phyloP scores from a whole-genome alignment of 495 filamentous ascomycete species.

The Aspergillus homomorphus region DNA sequence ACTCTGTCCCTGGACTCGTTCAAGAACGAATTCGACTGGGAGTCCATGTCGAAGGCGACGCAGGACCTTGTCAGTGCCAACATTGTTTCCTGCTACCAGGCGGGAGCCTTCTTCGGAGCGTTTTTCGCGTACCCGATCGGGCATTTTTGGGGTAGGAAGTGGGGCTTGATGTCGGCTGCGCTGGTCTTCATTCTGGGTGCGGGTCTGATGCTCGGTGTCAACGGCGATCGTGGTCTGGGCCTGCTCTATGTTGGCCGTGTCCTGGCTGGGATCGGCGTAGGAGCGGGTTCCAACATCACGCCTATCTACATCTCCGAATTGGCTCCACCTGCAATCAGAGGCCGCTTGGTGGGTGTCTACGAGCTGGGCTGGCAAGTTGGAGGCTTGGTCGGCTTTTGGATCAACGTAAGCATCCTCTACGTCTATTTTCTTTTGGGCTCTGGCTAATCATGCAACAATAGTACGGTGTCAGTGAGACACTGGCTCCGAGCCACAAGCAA shows the following conservation, averaged over 20 bases:
- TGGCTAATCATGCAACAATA: slow-evolving; percentile 11
- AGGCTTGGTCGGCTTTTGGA: slow-evolving; percentile 72
- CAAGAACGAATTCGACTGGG: slow-evolving; percentile 57
- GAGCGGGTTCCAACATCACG: slow-evolving; percentile 72
- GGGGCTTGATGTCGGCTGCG: slow-evolving; percentile 48
- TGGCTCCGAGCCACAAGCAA: slow-evolving; percentile 38
- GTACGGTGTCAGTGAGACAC: slow-evolving; percentile 40
- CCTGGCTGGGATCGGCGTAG: slow-evolving; percentile 69
- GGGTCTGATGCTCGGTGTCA: slow-evolving; percentile 61
- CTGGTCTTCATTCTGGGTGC: slow-evolving; percentile 62
- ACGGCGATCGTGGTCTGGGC: slow-evolving; percentile 54
- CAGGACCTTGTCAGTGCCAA: slow-evolving; percentile 59
- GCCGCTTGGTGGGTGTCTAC: slow-evolving; percentile 73
- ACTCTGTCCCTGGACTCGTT: slow-evolving; percentile 66
- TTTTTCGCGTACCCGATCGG: slow-evolving; percentile 55
- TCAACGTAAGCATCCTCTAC: slow-evolving; percentile 46
- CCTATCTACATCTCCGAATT: slow-evolving; percentile 82
- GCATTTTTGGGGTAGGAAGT: slow-evolving; percentile 54
- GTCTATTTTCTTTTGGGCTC: not conserved
- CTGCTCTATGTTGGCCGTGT: slow-evolving; percentile 68
- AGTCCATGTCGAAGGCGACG: slow-evolving; percentile 32
- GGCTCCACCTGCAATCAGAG: slow-evolving; percentile 75
- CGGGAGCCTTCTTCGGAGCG: slow-evolving; percentile 65
- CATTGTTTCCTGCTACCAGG: slow-evolving; percentile 67
- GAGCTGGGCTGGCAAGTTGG: slow-evolving; percentile 74